Percentiles rank a stretch among this genome's conserved stretches.
Conservation (phyloP, 2,329 filamentous ascomycete species). For the Colletotrichum navitas region DNA sequence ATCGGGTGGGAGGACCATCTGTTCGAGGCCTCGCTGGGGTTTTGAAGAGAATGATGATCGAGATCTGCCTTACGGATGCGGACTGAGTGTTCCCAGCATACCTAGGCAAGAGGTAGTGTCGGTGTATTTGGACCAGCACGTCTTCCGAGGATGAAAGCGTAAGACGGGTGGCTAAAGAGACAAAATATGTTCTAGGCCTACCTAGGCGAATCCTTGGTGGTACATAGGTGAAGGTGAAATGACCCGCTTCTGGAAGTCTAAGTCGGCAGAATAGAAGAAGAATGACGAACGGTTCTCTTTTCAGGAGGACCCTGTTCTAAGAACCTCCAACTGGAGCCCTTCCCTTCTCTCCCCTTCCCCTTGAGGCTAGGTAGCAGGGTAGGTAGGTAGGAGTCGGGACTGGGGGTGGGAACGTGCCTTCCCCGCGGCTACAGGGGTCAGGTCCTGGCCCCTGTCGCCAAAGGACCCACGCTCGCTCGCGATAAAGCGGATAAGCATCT, state of each 20-base stretch:
- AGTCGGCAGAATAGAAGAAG: background rate
- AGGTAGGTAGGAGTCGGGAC: background rate
- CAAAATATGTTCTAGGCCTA: background rate
- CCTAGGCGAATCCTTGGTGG: background rate
- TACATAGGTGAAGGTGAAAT: background rate
- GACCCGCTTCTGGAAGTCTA: background rate
- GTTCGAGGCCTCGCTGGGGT: background rate
- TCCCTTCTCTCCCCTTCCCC: background rate
- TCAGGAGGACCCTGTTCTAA: slow-evolving; percentile 10
- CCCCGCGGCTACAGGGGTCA: slow-evolving; percentile 19
- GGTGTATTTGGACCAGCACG: background rate
- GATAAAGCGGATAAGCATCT: slow-evolving; percentile 20
- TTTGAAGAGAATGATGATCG: background rate
- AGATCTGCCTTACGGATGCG: slow-evolving; percentile 12
- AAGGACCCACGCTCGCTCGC: background rate
- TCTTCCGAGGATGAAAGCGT: slow-evolving; percentile 1
- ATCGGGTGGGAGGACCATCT: slow-evolving; percentile 38
- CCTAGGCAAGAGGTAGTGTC: background rate
- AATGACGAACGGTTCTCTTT: background rate
- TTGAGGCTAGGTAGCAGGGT: background rate
- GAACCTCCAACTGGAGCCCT: background rate
- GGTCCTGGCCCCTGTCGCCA: background rate
- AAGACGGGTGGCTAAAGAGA: background rate
- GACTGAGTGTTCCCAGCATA: background rate
- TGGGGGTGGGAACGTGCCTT: slow-evolving; percentile 10